Base-by-base conservation (phyloP, 441 rosid genomes). In the Adansonia madagascariensis region DNA sequence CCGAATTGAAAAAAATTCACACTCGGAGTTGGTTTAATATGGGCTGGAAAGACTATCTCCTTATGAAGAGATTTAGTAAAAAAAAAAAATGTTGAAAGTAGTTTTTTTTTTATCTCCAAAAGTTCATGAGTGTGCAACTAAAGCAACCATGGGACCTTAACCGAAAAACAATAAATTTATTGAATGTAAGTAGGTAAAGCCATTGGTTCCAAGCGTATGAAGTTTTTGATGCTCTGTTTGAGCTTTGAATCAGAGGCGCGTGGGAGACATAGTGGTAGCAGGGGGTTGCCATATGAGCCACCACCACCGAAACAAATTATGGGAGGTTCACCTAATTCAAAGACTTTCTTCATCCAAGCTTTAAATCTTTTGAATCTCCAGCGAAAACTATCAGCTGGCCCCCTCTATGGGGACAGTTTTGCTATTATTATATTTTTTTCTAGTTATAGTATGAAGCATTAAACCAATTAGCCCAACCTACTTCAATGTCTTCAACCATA, bases 201-300 rank as follows among this genome's bases (percentile, higher is more conserved):
- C 31, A 22, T 44, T 0, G 24, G 35, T 15, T 35, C 72, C 72
- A 67, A 67, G 6, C 53, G 0, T 10, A 14, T 35, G 10, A 63
- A 4, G 7, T 0, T 18, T 67, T 18, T 18, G 55, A 18, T 39
- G 55, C 3, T 43, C 35, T 43, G 49, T 67, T 67, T 46, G 6
- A 22, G 72, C 39, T 67, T n/a, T 10, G 31, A 18, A 67, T 8
- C 55, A 18, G 35, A 24, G 17, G 55, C 72, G 46, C 20, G 72
- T 67, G 55, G 31, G 55, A 67, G 35, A 46, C 55, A 20, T 8
- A 18, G 22, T 18, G 17, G 55, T 10, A 3, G n/a, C 24, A 7
- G 18, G n/a, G 35, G 27, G 39, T 18, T 66, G 52, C 17, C 72
- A 18, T 18, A 43, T 67, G 55, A 8, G 55, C 72, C 72, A 67